Conservation (phyloP, 805 yeast genomes). For the Suhomyces faveliae region DNA sequence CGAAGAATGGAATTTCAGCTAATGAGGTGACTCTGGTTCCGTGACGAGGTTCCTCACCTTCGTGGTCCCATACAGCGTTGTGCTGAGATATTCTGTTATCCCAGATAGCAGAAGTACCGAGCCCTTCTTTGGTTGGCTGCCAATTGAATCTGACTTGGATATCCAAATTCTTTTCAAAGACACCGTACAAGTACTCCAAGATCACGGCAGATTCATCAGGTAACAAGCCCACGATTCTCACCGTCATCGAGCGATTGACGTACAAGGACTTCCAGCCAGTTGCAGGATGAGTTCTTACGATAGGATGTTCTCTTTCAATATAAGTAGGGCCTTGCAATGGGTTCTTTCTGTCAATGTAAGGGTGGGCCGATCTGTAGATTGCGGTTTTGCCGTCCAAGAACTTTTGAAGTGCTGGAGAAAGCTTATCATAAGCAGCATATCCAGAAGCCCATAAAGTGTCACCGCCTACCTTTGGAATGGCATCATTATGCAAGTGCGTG, state of each 20-base stretch:
- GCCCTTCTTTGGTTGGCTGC: conserved; percentile 15
- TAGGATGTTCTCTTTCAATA: conserved; percentile 31
- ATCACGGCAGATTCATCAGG: conserved; percentile 22
- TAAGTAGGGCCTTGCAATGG: conserved; percentile 31
- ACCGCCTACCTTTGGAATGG: conserved; percentile 46
- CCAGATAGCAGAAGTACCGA: conserved; percentile 49
- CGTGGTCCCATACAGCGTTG: conserved; percentile 53
- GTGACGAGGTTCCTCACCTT: conserved; percentile 45
- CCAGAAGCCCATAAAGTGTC: conserved; percentile 59
- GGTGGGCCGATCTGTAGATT: conserved; percentile 40
- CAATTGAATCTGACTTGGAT: conserved; percentile 20
- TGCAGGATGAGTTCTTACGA: conserved; percentile 33
- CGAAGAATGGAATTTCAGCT: conserved; percentile 54
- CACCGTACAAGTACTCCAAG: conserved; percentile 14
- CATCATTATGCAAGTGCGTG: conserved; percentile 38
- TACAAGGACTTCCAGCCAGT: conserved; percentile 34
- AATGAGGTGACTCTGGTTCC: conserved; percentile 51
- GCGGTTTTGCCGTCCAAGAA: conserved; percentile 55
- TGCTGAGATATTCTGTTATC: conserved; percentile 59
- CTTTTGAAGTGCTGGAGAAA: conserved; percentile 49
- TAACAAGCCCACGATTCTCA: conserved; percentile 29
- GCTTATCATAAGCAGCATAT: conserved; percentile 57
- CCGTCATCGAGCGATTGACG: conserved; percentile 30
- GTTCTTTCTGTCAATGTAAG: conserved; percentile 34
- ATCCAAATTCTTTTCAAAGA: conserved; percentile 18